phyloP scores from a whole-genome alignment of 257 asterid species.

The Avicennia marina region DNA sequence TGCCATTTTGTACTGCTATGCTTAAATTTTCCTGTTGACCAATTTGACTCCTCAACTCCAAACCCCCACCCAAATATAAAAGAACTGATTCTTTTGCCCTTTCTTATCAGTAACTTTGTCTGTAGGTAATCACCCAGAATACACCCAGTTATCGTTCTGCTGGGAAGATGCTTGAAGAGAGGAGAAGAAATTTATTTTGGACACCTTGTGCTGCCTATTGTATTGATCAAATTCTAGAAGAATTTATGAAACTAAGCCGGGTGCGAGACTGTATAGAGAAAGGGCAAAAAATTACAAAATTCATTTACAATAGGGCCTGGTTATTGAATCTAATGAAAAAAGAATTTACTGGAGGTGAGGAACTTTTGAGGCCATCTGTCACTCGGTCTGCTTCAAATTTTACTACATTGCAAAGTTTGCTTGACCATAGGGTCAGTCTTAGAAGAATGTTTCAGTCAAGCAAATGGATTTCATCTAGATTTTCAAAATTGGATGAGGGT shows the following conservation, averaged over 20 bases:
- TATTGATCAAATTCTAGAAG: conserved; percentile 68
- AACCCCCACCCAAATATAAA: background rate
- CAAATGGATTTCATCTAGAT: conserved; percentile 74
- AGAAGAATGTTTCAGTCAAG: conserved; percentile 74
- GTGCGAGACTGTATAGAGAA: conserved; percentile 74
- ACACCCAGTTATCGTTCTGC: conserved; percentile 82
- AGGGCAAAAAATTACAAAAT: conserved; percentile 73
- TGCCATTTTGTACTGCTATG: background rate
- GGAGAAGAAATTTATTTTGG: conserved; percentile 72
- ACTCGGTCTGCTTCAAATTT: conserved; percentile 66
- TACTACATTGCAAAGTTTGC: conserved; percentile 65
- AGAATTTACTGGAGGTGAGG: conserved; percentile 80
- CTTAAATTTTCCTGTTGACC: conserved; percentile 15
- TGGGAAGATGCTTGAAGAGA: conserved; percentile 93
- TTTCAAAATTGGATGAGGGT: conserved; percentile 71
- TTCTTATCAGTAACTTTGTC: conserved; percentile 11
- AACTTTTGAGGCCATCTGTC: conserved; percentile 61
- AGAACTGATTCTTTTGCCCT: background rate
- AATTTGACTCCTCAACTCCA: conserved; percentile 17
- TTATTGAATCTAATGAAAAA: conserved; percentile 70
- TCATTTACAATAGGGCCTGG: conserved; percentile 72
- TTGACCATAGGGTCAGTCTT: conserved; percentile 69
- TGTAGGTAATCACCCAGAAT: conserved; percentile 76
- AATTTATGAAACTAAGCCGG: conserved; percentile 57
- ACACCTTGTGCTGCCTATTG: conserved; percentile 83